phyloP scores from a whole-genome alignment of 2,329 filamentous ascomycete genomes.

The Albifimbria verrucaria region DNA sequence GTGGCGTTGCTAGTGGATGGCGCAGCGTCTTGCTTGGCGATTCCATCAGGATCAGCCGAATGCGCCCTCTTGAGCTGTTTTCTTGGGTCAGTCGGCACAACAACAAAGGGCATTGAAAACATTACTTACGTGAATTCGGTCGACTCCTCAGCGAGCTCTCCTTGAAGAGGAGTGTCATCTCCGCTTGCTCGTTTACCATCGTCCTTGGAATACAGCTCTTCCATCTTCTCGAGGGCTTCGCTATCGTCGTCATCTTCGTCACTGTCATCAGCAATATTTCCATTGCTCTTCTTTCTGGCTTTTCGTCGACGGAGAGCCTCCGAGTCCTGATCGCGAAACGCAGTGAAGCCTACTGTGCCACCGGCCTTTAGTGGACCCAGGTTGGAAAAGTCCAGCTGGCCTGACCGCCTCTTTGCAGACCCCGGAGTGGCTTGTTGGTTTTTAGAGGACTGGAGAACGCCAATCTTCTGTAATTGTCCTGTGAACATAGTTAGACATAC shows the following conservation, averaged over 20 bases:
- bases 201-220: slow-evolving; percentile 61
- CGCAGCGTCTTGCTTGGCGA: slow-evolving; percentile 28
- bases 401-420: slow-evolving; percentile 72
- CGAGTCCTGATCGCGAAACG: slow-evolving; percentile 71
- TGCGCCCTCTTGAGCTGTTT: slow-evolving; percentile 75
- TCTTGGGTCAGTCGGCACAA: slow-evolving; percentile 9
- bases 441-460: slow-evolving; percentile 72
- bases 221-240: slow-evolving; percentile 61
- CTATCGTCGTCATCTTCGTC: slow-evolving; percentile 68
- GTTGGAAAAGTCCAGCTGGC: slow-evolving; percentile 79
- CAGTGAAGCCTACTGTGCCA: slow-evolving; percentile 87
- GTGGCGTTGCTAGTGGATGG: slow-evolving; percentile 41
- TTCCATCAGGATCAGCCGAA: slow-evolving; percentile 64
- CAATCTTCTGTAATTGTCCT: slow-evolving; percentile 98
- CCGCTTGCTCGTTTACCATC: slow-evolving; percentile 57
- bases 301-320: slow-evolving; percentile 54
- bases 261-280: slow-evolving; percentile 68
- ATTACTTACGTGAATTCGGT: slow-evolving; percentile 70
- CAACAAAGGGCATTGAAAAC: not conserved
- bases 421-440: slow-evolving; percentile 57
- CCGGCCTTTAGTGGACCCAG: slow-evolving; percentile 79
- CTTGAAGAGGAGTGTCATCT: slow-evolving; percentile 69
- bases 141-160: slow-evolving; percentile 78
- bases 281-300: slow-evolving; percentile 60
- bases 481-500: slow-evolving; percentile 21